Evolutionary conservation across 2,329 filamentous ascomycete genomes (phyloP), one percentile per base, ranked within the genome.

Genomic region (Zymoseptoria crescenta): DNA sequence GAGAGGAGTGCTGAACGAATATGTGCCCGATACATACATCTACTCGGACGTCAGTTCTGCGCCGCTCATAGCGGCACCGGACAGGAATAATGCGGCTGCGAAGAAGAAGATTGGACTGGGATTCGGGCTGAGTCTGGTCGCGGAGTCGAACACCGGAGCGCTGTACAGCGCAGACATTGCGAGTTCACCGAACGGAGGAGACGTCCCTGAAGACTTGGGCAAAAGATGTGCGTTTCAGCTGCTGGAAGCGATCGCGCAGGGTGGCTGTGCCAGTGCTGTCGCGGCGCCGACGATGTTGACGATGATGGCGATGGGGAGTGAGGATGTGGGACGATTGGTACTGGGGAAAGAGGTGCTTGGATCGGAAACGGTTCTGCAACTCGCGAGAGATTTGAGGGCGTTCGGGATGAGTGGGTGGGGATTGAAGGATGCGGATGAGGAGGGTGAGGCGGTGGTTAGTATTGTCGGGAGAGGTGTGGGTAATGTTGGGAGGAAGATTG

Each of bases 281-380:
- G 88, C 90, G 2, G 86, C 87, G 4, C 80, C 84, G 2, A 93
- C 87, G 0, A 81, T 96, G 64, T 74, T 99, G 56, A 89, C 87
- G 19, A 79, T 99, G 63, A 99, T 99, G 94, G 91, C 92, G 35
- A 97, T 99, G 94, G 94, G 94, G 0, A 90, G 88, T 0, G 94
- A 97, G 72, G 94, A 99, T 74, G 91, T 99, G 13, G 94, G 94
- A 4, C 83, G 94, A 60, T 74, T 99, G 65, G 84, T 89, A 63
- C 72, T 99, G 59, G 91, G 92, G 30, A 86, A 85, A 67, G 88
- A 93, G 52, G 85, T 96, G 0, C 75, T 97, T 52, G 92, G 86
- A 0, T 88, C 86, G 2, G 90, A 96, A 71, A 87, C 90, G 60
- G 79, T 91, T 56, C 82, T 99, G 58, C 84, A 85, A 54, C 76